phyloP scores from a whole-genome alignment of 2,329 filamentous ascomycete species.

The Neophaeococcomyces aloes region DNA sequence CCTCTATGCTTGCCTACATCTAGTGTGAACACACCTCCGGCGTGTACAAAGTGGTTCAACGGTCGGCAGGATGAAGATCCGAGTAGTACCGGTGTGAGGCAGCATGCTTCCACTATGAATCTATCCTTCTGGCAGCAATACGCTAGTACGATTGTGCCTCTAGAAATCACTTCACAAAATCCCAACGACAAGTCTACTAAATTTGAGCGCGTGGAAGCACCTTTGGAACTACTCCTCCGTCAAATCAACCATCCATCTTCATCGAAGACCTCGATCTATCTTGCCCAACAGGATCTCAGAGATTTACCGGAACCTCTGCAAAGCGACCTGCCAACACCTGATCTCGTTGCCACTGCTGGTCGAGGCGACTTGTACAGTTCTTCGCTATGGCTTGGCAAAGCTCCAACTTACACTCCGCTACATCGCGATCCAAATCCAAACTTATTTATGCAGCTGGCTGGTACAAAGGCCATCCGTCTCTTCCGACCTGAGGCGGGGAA shows the following conservation, averaged over 20 bases:
- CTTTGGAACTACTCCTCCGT: conserved; percentile 53
- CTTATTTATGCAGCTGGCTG: conserved; percentile 71
- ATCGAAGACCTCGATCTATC: conserved; percentile 47
- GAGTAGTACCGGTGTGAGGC: conserved; percentile 10
- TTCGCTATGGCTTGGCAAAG: conserved; percentile 77
- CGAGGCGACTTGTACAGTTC: conserved; percentile 78
- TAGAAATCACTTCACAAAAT: conserved; percentile 39
- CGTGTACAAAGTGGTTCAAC: conserved; percentile 51
- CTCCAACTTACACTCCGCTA: conserved; percentile 79
- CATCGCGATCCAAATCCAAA: conserved; percentile 94
- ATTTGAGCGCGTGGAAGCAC: conserved; percentile 40
- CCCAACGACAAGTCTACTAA: conserved; percentile 9
- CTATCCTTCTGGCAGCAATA: conserved; percentile 27
- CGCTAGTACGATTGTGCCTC: conserved; percentile 42
- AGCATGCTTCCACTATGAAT: conserved; percentile 11
- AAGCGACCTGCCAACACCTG: conserved; percentile 57
- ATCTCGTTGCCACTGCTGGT: conserved; percentile 51
- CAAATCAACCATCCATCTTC: conserved; percentile 30
- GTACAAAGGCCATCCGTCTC: conserved; percentile 62
- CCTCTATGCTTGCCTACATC: conserved; percentile 44
- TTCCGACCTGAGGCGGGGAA: conserved; percentile 55
- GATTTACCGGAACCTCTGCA: conserved; percentile 55
- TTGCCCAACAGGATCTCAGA: conserved; percentile 67
- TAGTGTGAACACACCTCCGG: conserved; percentile 40
- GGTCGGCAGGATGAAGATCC: conserved; percentile 23